These are phyloP conservation scores for Copromyces sp. DNA, from an alignment of 495 filamentous ascomycete genomes.

Conservation along the genomic window DNA sequence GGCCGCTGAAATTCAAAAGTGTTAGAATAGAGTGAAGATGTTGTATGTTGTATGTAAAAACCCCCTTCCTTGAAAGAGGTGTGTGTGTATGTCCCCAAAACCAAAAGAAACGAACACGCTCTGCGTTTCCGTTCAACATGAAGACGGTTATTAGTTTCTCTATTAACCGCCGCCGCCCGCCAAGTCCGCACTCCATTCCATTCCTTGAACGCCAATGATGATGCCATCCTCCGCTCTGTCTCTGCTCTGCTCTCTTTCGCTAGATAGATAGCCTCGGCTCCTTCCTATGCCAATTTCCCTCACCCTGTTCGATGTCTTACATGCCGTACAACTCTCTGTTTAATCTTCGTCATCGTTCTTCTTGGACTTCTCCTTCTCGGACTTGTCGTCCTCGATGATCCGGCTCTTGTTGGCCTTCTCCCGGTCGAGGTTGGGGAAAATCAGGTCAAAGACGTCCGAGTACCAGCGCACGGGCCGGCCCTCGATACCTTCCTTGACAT, in stretches of 20 bases:
- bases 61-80: neutral
- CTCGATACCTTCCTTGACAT: constrained; percentile 92
- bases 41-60: neutral
- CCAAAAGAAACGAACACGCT: neutral
- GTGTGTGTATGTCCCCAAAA: neutral
- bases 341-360: constrained; percentile 19
- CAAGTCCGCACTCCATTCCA: constrained; percentile 5
- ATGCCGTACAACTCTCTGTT: constrained; percentile 3
- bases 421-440: constrained; percentile 75
- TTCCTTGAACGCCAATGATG: constrained; percentile 3
- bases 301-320: constrained; percentile 3
- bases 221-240: constrained; percentile 4
- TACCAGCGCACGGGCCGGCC: constrained; percentile 90
- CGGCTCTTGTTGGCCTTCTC: constrained; percentile 61
- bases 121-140: neutral
- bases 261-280: neutral
- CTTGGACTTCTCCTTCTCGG: constrained; percentile 31
- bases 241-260: neutral
- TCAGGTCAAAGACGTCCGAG: constrained; percentile 80
- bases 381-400: constrained; percentile 47
- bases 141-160: neutral
- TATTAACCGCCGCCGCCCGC: neutral
- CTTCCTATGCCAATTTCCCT: neutral
- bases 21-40: neutral
- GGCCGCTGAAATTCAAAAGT: neutral